Conservation (phyloP, 2,329 filamentous ascomycete species). For the Geosmithia putterillii region DNA sequence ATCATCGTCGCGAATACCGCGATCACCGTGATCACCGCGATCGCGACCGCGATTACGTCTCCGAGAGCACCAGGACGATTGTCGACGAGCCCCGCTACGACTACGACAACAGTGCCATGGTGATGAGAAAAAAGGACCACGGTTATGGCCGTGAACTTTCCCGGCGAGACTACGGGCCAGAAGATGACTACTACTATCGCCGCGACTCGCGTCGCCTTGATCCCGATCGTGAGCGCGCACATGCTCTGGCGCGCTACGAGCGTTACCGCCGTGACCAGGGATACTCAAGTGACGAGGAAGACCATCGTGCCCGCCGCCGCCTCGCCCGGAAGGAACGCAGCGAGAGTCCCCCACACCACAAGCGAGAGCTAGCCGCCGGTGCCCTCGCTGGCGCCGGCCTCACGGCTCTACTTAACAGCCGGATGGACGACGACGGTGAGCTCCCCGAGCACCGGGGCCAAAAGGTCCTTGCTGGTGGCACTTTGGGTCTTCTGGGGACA, state of each 20-base stretch:
- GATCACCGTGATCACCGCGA: neutral
- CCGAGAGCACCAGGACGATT: slow-evolving; percentile 42
- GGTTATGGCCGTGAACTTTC: slow-evolving; percentile 18
- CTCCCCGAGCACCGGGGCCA: slow-evolving; percentile 38
- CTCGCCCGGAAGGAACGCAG: slow-evolving; percentile 39
- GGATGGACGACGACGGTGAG: slow-evolving; percentile 37
- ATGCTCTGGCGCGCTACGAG: slow-evolving; percentile 21
- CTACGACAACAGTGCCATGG: slow-evolving; percentile 31
- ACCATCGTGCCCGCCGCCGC: slow-evolving; percentile 29
- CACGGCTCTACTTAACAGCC: slow-evolving; percentile 44
- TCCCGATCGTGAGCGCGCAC: slow-evolving; percentile 23
- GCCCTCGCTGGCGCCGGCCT: slow-evolving; percentile 51
- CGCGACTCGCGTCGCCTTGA: slow-evolving; percentile 30
- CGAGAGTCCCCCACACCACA: slow-evolving; percentile 37
- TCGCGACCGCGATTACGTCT: slow-evolving; percentile 12
- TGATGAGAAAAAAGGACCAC: slow-evolving; percentile 27
- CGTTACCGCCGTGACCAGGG: slow-evolving; percentile 27
- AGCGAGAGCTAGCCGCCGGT: slow-evolving; percentile 50
- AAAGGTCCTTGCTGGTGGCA: slow-evolving; percentile 49
- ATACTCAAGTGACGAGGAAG: slow-evolving; percentile 33
- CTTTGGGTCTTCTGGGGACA: slow-evolving; percentile 49
- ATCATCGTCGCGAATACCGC: neutral
- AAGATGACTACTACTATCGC: slow-evolving; percentile 40
- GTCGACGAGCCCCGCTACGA: slow-evolving; percentile 42
- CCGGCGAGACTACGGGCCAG: slow-evolving; percentile 19